These are phyloP conservation scores for Tricholoma saponaceum DNA, from an alignment of 768 basidiomycete species.

Conservation along the genomic window DNA sequence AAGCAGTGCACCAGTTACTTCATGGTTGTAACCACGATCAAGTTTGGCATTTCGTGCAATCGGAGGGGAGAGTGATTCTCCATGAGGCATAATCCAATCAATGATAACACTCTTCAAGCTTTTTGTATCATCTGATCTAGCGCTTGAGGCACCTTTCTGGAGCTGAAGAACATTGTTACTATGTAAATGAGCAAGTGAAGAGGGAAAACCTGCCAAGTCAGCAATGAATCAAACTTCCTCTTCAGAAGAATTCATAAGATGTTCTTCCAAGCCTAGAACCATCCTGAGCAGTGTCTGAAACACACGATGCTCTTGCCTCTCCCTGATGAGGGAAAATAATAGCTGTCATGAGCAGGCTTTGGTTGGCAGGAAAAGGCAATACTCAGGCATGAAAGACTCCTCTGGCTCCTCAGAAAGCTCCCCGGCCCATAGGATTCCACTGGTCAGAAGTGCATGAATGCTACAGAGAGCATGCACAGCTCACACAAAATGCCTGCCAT, in stretches of 20 bases:
- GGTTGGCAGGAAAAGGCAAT: background rate
- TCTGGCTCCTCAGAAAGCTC: background rate
- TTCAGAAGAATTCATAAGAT: background rate
- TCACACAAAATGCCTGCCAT: conserved; percentile 5
- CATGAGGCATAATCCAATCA: background rate
- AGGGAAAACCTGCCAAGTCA: background rate
- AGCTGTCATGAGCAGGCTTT: background rate
- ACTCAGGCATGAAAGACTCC: conserved; percentile 1
- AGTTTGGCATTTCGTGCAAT: background rate
- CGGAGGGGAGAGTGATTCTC: background rate
- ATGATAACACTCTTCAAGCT: background rate
- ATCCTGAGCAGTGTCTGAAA: background rate
- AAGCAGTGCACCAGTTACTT: background rate
- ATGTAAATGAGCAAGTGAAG: background rate
- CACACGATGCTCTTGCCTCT: background rate
- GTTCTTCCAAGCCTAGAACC: background rate
- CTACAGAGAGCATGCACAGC: conserved; percentile 3
- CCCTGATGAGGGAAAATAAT: background rate
- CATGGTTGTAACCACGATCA: background rate
- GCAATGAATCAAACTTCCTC: background rate
- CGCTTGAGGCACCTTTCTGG: background rate
- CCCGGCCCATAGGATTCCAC: background rate
- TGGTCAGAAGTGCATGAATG: background rate
- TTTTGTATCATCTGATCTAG: background rate
- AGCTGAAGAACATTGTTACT: background rate